A percentile compares a stretch with the other conserved stretches of the same genome.
Evolutionary conservation across 1,284 basidiomycete genomes (phyloP).

Genomic region (Apiotrichum laibachii): DNA sequence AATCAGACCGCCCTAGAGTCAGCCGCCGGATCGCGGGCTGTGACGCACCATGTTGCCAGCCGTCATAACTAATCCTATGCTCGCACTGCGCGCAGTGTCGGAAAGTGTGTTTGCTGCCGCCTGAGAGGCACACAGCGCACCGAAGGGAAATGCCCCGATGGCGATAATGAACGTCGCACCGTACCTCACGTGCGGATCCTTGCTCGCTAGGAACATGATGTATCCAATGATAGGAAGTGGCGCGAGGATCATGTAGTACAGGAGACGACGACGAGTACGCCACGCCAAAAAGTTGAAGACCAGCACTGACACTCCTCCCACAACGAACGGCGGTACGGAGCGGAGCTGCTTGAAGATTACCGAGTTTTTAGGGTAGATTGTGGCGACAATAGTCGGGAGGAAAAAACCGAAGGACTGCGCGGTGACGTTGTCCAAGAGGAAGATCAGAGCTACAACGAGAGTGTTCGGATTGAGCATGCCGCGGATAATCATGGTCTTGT

Average conservation of each 20-base stretch:
- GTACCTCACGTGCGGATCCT: conserved; percentile 4
- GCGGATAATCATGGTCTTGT: conserved; percentile 9
- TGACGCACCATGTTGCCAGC: conserved; percentile 10
- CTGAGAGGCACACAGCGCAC: conserved; percentile 5
- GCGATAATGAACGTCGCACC: conserved; percentile 12
- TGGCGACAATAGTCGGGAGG: conserved; percentile 30
- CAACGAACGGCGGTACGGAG: conserved; percentile 47
- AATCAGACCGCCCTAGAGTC: conserved; percentile 13
- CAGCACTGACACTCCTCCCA: conserved; percentile 35
- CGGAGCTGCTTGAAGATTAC: conserved; percentile 39
- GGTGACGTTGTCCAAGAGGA: conserved; percentile 48
- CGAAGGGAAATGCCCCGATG: conserved; percentile 8
- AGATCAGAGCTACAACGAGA: conserved; percentile 39
- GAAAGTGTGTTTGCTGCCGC: conserved; percentile 2
- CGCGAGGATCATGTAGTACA: conserved; percentile 34
- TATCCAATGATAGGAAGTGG: conserved; percentile 41
- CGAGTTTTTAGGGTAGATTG: conserved; percentile 30
- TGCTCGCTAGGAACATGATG: conserved; percentile 30
- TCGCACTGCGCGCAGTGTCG: conserved; percentile 6
- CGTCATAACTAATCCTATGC: conserved; percentile 1
- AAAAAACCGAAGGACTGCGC: conserved; percentile 34
- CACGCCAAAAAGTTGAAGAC: conserved; percentile 36
- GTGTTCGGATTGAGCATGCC: conserved; percentile 30
- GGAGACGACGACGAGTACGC: conserved; percentile 39
- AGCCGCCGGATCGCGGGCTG: too few species aligned